These are phyloP conservation scores for Pouteria glomerata DNA, from an alignment of 148 eudicot species.

Conservation along the genomic window DNA sequence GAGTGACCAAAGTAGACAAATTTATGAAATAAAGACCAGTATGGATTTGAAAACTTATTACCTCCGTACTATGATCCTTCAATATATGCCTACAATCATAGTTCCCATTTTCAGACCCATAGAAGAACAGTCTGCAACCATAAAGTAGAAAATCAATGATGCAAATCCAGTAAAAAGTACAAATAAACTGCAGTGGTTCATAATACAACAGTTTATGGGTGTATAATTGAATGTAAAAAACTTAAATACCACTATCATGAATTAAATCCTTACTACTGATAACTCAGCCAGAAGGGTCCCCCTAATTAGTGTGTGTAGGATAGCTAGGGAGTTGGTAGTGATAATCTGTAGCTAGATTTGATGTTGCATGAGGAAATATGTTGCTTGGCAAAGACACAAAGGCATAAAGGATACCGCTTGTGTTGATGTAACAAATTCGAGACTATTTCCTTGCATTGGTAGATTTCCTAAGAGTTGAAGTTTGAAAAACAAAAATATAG, in stretches of 20 bases:
- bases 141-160: conserved; percentile 4
- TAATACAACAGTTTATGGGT: neutral
- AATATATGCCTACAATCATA: conserved; percentile 68
- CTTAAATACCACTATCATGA: neutral
- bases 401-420: no score
- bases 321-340: no score
- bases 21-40: conserved; percentile 3
- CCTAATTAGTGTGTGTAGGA: no score
- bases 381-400: no score
- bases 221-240: neutral
- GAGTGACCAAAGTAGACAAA: no score
- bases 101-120: conserved; percentile 62
- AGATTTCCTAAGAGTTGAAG: no score
- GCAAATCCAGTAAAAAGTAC: neutral
- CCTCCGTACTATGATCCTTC: conserved; percentile 85
- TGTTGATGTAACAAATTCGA: no score
- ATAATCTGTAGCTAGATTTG: no score
- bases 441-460: no score
- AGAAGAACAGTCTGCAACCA: conserved; percentile 67
- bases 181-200: no score
- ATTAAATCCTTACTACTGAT: neutral
- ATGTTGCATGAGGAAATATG: no score
- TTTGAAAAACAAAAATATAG: no score
- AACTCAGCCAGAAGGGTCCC: neutral
- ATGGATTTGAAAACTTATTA: conserved; percentile 10